phyloP scores from a whole-genome alignment of 2,329 filamentous ascomycete species.

The Venturia effusa region DNA sequence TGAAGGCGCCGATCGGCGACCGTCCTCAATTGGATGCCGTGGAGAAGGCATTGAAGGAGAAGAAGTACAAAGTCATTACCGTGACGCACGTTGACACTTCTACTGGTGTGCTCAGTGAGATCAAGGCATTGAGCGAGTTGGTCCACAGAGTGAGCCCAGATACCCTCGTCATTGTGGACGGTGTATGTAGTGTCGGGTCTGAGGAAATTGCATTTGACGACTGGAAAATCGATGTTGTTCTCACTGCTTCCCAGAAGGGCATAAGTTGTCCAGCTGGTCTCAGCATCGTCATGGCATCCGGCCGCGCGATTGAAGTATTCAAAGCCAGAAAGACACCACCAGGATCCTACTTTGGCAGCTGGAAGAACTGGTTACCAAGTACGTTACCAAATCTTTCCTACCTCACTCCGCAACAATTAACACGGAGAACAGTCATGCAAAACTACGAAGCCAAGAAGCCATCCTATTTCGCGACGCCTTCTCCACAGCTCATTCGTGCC shows the following conservation, averaged over 20 bases:
- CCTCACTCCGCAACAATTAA: slow-evolving; percentile 15
- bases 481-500: slow-evolving; percentile 85
- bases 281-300: slow-evolving; percentile 89
- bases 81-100: slow-evolving; percentile 97
- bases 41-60: slow-evolving; percentile 77
- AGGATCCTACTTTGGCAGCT: slow-evolving; percentile 84
- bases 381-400: slow-evolving; percentile 23
- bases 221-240: slow-evolving; percentile 84
- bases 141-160: slow-evolving; percentile 81
- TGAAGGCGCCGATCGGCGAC: slow-evolving; percentile 81
- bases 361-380: slow-evolving; percentile 96
- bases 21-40: slow-evolving; percentile 79
- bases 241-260: slow-evolving; percentile 93
- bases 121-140: slow-evolving; percentile 71
- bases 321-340: slow-evolving; percentile 72
- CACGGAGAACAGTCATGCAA: slow-evolving; percentile 62
- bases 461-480: slow-evolving; percentile 94
- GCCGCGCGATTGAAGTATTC: slow-evolving; percentile 70
- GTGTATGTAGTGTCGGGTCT: slow-evolving; percentile 91
- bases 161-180: slow-evolving; percentile 85
- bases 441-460: slow-evolving; percentile 98
- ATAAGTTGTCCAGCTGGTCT: slow-evolving; percentile 92
- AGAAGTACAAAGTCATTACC: slow-evolving; percentile 88
- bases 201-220: slow-evolving; percentile 95
- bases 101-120: slow-evolving; percentile 86